phyloP scores from a whole-genome alignment of 176 grass and related monocot genomes.

The Triticum monococcum region DNA sequence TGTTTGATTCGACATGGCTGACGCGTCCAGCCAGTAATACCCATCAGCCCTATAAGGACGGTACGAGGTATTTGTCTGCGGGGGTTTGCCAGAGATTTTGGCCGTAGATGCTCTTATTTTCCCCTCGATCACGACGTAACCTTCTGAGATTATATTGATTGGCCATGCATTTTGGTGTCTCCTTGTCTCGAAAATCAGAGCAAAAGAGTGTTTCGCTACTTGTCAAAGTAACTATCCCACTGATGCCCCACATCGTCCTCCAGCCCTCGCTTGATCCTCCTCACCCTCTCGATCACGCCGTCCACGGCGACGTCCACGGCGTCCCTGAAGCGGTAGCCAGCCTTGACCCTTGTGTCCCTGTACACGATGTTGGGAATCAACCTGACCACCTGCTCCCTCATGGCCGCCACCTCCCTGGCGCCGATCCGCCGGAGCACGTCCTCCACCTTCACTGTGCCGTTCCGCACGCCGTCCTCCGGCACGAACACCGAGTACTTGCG shows the following conservation, averaged over 20 bases:
- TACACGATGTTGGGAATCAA: conserved; percentile 66
- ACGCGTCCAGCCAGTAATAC: no score
- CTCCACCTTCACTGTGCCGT: conserved; percentile 48
- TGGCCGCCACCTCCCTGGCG: conserved; percentile 30
- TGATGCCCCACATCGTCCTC: neutral
- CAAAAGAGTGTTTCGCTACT: neutral
- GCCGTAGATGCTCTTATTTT: no score
- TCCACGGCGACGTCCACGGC: conserved; percentile 59
- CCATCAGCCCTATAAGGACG: no score
- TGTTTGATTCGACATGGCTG: no score
- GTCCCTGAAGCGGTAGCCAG: conserved; percentile 18
- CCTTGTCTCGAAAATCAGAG: neutral
- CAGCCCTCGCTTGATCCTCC: conserved; percentile 29
- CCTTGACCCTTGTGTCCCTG: conserved; percentile 32
- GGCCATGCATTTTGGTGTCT: neutral
- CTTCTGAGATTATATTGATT: neutral
- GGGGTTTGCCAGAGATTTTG: no score
- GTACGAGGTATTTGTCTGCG: no score
- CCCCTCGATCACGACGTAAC: neutral
- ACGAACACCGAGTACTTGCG: conserved; percentile 64
- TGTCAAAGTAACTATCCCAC: conserved; percentile 45
- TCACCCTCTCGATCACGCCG: conserved; percentile 43
- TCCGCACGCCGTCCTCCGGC: conserved; percentile 51
- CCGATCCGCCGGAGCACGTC: conserved; percentile 50
- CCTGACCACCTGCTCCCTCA: conserved; percentile 67